Conservation (phyloP, 1,284 basidiomycete species). For the Kalmanozyma brasiliensis region DNA sequence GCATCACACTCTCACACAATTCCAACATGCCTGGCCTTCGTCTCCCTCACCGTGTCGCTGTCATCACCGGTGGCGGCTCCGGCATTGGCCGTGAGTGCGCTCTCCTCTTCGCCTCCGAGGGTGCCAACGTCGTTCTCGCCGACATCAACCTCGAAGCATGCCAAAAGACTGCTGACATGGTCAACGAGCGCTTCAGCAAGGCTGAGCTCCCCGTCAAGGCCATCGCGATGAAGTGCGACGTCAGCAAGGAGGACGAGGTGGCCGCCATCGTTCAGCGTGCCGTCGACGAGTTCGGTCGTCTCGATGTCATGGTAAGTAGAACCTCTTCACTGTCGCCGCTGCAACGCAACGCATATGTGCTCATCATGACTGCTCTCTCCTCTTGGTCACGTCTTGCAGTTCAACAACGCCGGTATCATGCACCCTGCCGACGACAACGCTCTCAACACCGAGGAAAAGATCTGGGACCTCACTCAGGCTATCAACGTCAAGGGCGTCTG, state of each 20-base stretch:
- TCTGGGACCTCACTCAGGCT: slow-evolving; percentile 80
- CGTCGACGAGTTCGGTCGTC: slow-evolving; percentile 83
- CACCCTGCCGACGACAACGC: slow-evolving; percentile 92
- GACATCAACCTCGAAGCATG: slow-evolving; percentile 84
- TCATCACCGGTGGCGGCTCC: slow-evolving; percentile 85
- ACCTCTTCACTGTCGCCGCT: not conserved
- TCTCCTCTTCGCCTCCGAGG: slow-evolving; percentile 90
- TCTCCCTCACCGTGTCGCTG: slow-evolving; percentile 69
- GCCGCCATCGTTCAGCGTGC: slow-evolving; percentile 82
- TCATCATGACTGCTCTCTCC: not conserved
- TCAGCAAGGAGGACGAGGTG: slow-evolving; percentile 85
- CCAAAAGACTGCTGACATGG: slow-evolving; percentile 76
- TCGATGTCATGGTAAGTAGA: slow-evolving; percentile 79
- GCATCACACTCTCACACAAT: not conserved
- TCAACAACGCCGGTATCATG: slow-evolving; percentile 80
- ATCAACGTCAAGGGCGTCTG: slow-evolving; percentile 98
- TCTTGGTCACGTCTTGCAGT: slow-evolving; percentile 22
- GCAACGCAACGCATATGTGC: not conserved
- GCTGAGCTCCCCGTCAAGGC: slow-evolving; percentile 71
- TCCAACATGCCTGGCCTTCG: slow-evolving; percentile 48
- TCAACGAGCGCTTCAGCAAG: slow-evolving; percentile 77
- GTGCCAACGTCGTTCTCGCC: slow-evolving; percentile 84
- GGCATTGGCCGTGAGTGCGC: slow-evolving; percentile 94
- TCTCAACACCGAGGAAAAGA: slow-evolving; percentile 90
- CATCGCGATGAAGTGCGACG: slow-evolving; percentile 82